A percentile compares a stretch with the other conserved stretches of the same genome.
Conservation (phyloP, 192 early-diverging fungal species). For the Coemansia sp. region DNA sequence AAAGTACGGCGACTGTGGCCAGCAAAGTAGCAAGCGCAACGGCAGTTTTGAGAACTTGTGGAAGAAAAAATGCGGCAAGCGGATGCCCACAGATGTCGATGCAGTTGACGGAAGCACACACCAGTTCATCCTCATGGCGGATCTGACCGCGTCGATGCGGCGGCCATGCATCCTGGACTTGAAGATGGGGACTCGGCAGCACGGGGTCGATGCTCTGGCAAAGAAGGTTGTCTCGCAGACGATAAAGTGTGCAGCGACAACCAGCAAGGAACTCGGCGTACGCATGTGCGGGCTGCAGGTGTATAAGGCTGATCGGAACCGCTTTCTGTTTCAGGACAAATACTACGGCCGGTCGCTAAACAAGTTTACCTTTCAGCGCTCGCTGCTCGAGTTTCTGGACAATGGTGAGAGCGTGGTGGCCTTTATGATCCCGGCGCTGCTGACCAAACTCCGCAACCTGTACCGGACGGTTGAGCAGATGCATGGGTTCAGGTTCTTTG, state of each 20-base stretch:
- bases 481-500: conserved; percentile 87
- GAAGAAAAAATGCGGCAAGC: conserved; percentile 51
- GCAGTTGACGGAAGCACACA: conserved; percentile 51
- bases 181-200: conserved; percentile 98
- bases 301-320: conserved; percentile 70
- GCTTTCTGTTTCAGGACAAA: conserved; percentile 89
- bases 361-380: conserved; percentile 70
- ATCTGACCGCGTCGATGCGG: conserved; percentile 85
- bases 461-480: conserved; percentile 74
- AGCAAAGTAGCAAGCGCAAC: conserved; percentile 2
- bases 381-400: conserved; percentile 80
- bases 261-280: conserved; percentile 88
- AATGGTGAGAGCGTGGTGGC: conserved; percentile 74
- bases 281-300: conserved; percentile 99
- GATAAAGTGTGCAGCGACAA: conserved; percentile 88
- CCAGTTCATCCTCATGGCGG: conserved; percentile 92
- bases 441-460: conserved; percentile 72
- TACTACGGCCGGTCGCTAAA: conserved; percentile 91
- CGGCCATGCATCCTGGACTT: conserved; percentile 95
- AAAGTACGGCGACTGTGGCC: not conserved
- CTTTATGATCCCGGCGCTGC: conserved; percentile 77
- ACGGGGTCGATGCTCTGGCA: conserved; percentile 82
- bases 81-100: conserved; percentile 44
- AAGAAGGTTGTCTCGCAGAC: conserved; percentile 87
- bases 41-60: conserved; percentile 40